A percentile compares a stretch with the other conserved stretches of the same genome.
phyloP scores from a whole-genome alignment of 345 rosid genomes.

The Eucalyptus rudis region DNA sequence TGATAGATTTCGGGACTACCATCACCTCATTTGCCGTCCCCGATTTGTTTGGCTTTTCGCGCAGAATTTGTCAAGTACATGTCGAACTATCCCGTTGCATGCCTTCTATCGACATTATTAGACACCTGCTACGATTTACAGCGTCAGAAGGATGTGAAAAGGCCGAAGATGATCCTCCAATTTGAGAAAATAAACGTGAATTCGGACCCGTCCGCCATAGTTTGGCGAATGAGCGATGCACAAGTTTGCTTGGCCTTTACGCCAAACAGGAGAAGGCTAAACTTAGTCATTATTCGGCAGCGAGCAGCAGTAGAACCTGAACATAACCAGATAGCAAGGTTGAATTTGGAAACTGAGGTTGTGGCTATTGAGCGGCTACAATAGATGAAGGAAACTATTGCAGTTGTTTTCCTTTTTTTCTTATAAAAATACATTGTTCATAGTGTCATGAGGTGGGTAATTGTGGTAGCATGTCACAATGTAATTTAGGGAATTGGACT shows the following conservation, averaged over 20 bases:
- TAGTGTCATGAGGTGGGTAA: neutral
- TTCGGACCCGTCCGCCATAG: neutral
- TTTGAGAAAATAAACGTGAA: neutral
- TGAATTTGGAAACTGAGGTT: conserved; percentile 1
- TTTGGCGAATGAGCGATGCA: neutral
- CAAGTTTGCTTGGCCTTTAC: conserved; percentile 14
- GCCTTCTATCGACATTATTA: neutral
- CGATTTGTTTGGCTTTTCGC: neutral
- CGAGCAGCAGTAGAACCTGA: neutral
- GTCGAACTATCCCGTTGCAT: neutral
- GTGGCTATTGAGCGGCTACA: neutral
- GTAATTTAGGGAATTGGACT: neutral
- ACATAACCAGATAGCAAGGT: neutral
- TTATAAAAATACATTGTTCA: neutral
- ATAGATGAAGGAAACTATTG: neutral
- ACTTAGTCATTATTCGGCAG: conserved; percentile 11
- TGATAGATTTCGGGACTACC: conserved; percentile 8
- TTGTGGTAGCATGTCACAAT: neutral
- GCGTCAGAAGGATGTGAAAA: neutral
- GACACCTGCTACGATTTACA: conserved; percentile 1
- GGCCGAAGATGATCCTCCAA: neutral
- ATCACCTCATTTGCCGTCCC: neutral
- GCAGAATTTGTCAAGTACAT: neutral
- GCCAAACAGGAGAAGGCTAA: neutral
- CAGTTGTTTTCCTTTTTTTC: neutral